phyloP scores from a whole-genome alignment of 768 basidiomycete species.

The Hirschioporus abietinus region DNA sequence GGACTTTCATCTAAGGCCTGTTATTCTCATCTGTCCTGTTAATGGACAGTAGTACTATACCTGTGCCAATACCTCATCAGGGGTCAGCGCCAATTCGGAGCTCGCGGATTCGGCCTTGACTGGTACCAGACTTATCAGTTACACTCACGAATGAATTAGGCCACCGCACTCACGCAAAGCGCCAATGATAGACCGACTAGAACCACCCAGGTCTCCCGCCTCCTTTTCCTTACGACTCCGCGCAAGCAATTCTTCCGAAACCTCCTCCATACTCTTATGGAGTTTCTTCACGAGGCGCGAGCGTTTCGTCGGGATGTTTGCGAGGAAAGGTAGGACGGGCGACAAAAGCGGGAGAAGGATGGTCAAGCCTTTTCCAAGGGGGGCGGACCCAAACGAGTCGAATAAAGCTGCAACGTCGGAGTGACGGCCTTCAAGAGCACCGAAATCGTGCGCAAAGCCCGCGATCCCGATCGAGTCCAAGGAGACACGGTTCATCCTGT shows the following conservation, averaged over 20 bases:
- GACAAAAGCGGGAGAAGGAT: constrained; percentile 64
- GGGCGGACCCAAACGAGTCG: constrained; percentile 54
- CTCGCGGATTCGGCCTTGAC: constrained; percentile 22
- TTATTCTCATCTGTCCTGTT: constrained; percentile 25
- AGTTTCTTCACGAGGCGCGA: constrained; percentile 51
- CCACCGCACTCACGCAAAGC: constrained; percentile 9
- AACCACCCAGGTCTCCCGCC: constrained; percentile 17
- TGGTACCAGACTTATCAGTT: not conserved
- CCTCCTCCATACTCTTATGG: constrained; percentile 45
- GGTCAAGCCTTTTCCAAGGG: constrained; percentile 42
- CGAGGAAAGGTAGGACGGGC: constrained; percentile 52
- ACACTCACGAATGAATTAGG: not conserved
- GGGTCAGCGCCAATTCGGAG: constrained; percentile 22
- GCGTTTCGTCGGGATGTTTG: constrained; percentile 52
- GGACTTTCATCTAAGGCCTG: constrained; percentile 56
- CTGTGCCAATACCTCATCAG: constrained; percentile 26
- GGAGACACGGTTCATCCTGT: constrained; percentile 3
- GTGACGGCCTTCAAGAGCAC: constrained; percentile 42
- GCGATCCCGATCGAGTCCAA: constrained; percentile 55
- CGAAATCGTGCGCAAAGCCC: constrained; percentile 55
- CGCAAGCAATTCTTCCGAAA: constrained; percentile 41
- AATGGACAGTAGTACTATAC: constrained; percentile 10
- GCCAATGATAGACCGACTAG: constrained; percentile 30
- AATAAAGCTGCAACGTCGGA: constrained; percentile 44
- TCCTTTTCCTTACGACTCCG: constrained; percentile 29